phyloP scores from a whole-genome alignment of 208 protist genomes.

The Leishmania tropica region DNA sequence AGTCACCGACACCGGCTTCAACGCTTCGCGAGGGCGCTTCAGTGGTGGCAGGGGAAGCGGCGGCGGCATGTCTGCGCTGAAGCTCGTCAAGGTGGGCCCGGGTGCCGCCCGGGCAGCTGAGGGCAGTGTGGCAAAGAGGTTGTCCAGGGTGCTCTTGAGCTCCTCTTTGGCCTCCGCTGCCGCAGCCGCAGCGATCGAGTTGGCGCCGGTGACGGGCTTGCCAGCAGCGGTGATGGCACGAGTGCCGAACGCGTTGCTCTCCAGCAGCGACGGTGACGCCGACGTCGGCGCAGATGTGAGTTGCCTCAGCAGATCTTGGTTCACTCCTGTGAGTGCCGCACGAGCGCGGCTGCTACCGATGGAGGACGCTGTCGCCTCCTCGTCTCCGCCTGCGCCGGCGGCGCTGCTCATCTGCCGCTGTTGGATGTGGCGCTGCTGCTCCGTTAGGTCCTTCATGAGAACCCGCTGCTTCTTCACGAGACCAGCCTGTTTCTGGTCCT shows the following conservation, averaged over 20 bases:
- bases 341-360: constrained; percentile 19
- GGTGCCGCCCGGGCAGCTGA: background rate
- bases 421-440: constrained; percentile 29
- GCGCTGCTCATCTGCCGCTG: constrained; percentile 25
- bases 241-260: background rate
- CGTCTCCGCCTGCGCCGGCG: constrained; percentile 9
- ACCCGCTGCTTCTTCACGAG: constrained; percentile 62
- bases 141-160: constrained; percentile 20
- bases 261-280: background rate
- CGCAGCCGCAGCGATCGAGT: constrained; percentile 6
- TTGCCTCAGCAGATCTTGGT: constrained; percentile 32
- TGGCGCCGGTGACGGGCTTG: background rate
- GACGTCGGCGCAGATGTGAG: constrained; percentile 20
- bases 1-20: background rate
- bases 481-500: constrained; percentile 66
- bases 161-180: constrained; percentile 24
- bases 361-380: constrained; percentile 1
- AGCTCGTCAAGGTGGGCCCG: background rate
- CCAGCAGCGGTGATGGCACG: constrained; percentile 3
- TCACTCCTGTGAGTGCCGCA: constrained; percentile 31
- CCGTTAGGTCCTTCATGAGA: constrained; percentile 59
- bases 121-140: constrained; percentile 29
- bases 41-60: constrained; percentile 9
- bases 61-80: constrained; percentile 1
- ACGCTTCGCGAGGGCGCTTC: constrained; percentile 24